These are phyloP conservation scores for Arthroderma sp. DNA, from an alignment of 2,329 filamentous ascomycete genomes.

Conservation along the genomic window DNA sequence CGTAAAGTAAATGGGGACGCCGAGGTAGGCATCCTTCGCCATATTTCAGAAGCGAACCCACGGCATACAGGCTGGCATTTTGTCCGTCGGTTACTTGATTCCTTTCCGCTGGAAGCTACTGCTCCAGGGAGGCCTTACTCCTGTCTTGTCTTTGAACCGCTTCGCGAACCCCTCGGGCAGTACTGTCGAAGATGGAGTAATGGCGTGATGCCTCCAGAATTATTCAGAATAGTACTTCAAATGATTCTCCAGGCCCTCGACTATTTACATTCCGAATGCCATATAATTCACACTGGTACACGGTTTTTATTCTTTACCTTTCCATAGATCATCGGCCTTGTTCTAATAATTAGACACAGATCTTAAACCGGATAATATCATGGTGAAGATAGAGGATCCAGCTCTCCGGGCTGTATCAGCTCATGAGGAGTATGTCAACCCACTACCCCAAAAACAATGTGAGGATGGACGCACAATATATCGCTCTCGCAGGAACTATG, in stretches of 20 bases:
- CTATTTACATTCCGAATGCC: constrained; percentile 34
- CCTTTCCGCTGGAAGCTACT: constrained; percentile 18
- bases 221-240: constrained; percentile 26
- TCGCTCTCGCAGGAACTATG: constrained; percentile 24
- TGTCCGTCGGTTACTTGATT: constrained; percentile 24
- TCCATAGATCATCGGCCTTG: background rate
- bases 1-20: constrained; percentile 9
- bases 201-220: constrained; percentile 20
- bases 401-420: constrained; percentile 18
- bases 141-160: constrained; percentile 28
- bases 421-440: constrained; percentile 20
- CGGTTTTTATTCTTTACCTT: background rate
- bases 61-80: constrained; percentile 23
- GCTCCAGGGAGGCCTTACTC: constrained; percentile 19
- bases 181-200: constrained; percentile 19
- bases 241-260: constrained; percentile 31
- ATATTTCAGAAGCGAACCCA: constrained; percentile 10
- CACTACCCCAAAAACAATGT: constrained; percentile 22
- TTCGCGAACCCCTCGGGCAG: constrained; percentile 28
- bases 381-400: constrained; percentile 24
- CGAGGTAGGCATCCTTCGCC: constrained; percentile 17
- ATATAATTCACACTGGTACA: constrained; percentile 34
- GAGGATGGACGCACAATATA: constrained; percentile 24
- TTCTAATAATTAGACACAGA: constrained; percentile 18
- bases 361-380: constrained; percentile 35